These are phyloP conservation scores for Aureobasidium sp. DNA, from an alignment of 2,329 filamentous ascomycete genomes.

Conservation along the genomic window DNA sequence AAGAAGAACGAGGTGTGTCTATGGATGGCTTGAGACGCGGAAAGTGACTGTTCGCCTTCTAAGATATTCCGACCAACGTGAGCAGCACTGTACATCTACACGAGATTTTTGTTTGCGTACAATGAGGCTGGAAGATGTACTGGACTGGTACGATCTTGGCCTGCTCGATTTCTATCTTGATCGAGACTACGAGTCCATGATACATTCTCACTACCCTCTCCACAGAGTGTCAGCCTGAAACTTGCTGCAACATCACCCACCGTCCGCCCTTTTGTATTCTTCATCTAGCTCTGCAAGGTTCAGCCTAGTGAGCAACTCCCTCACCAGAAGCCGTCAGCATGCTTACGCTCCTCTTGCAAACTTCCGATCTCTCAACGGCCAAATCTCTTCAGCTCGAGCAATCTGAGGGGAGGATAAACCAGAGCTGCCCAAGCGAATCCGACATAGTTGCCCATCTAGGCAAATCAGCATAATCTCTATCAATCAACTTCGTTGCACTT, in stretches of 20 bases:
- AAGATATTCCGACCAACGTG: not conserved
- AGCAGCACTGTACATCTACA: not conserved
- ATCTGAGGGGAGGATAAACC: constrained; percentile 48
- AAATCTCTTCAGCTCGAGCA: constrained; percentile 43
- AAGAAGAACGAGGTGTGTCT: not conserved
- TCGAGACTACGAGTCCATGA: no score
- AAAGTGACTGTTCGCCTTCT: not conserved
- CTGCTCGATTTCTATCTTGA: not conserved
- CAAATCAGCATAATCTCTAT: not conserved
- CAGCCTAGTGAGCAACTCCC: no score
- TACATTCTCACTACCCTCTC: no score
- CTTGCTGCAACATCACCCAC: no score
- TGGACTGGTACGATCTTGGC: not conserved
- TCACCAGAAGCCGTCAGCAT: no score
- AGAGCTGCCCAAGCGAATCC: constrained; percentile 52
- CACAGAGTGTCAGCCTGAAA: no score
- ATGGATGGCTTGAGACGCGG: no score
- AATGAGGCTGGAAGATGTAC: not conserved
- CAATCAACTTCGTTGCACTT: constrained; percentile 21
- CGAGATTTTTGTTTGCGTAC: not conserved
- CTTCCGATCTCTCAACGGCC: constrained; percentile 30
- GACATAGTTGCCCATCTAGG: constrained; percentile 50
- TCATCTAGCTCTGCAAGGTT: no score
- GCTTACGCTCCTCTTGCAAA: no score
- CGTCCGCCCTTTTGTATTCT: no score